Evolutionary conservation across 345 rosid genomes (phyloP).

Genomic region (Salix caprea): DNA sequence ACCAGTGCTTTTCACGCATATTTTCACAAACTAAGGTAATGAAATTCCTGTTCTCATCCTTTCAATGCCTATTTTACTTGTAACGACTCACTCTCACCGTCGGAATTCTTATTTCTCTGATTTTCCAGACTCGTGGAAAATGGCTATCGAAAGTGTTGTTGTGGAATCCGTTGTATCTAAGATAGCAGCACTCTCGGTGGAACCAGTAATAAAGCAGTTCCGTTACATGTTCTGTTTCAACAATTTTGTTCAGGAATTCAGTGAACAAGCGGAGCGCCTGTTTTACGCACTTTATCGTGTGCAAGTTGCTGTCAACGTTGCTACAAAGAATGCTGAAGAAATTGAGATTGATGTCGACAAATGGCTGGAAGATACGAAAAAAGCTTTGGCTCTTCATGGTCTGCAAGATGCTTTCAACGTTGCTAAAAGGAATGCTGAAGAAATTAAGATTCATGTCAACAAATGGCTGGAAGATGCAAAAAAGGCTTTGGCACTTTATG

Average conservation of each 20-base stretch:
- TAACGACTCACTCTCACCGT: no score
- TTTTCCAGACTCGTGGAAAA: not conserved
- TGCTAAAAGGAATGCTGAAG: no score
- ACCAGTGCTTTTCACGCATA: no score
- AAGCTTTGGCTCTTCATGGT: not conserved
- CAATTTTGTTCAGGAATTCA: not conserved
- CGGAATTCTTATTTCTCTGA: no score
- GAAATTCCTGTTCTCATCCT: no score
- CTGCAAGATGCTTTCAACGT: not conserved
- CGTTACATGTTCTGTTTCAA: not conserved
- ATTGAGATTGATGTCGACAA: rapidly evolving
- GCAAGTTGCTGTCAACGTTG: not conserved
- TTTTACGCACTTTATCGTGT: not conserved
- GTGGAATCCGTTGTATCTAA: not conserved
- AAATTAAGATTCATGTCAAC: no score
- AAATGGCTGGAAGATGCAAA: no score
- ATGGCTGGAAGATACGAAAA: no score
- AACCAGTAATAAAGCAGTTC: not conserved
- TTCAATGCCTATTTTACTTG: no score
- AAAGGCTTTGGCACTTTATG: not conserved
- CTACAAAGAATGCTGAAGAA: no score
- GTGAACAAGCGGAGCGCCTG: not conserved
- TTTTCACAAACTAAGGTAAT: no score
- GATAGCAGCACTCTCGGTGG: not conserved
- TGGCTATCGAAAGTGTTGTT: not conserved